phyloP scores from a whole-genome alignment of 2,329 filamentous ascomycete species.

The Penicillium janthinellum region DNA sequence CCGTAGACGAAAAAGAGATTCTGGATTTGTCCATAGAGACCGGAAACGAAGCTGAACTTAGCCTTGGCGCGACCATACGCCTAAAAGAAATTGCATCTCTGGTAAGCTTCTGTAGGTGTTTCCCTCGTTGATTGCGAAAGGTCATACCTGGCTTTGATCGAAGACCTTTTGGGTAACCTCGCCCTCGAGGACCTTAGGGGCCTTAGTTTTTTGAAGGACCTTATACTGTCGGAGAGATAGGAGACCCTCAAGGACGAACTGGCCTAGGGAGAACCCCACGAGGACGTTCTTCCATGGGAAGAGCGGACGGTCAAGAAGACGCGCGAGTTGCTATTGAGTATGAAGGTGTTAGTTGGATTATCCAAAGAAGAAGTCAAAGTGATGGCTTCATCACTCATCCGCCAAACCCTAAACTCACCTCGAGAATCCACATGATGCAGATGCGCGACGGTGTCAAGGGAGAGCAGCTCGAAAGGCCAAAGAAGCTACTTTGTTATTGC shows the following conservation, averaged over 20 bases:
- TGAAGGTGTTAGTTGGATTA: slow-evolving; percentile 10
- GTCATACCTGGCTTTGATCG: slow-evolving; percentile 79
- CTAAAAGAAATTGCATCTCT: slow-evolving; percentile 37
- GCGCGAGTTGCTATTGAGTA: slow-evolving; percentile 66
- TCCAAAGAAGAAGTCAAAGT: slow-evolving; percentile 1
- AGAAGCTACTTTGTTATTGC: slow-evolving; percentile 28
- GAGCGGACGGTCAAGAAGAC: slow-evolving; percentile 82
- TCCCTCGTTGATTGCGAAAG: background rate
- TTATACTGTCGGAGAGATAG: slow-evolving; percentile 88
- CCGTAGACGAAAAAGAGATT: slow-evolving; percentile 87
- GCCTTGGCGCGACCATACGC: slow-evolving; percentile 96
- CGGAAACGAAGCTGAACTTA: slow-evolving; percentile 78
- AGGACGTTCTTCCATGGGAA: slow-evolving; percentile 99
- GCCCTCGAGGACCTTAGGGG: slow-evolving; percentile 82
- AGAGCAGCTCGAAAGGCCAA: slow-evolving; percentile 8
- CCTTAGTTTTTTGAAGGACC: slow-evolving; percentile 74
- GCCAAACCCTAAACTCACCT: slow-evolving; percentile 10
- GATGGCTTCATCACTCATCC: background rate
- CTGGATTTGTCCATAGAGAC: slow-evolving; percentile 82
- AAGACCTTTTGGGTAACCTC: slow-evolving; percentile 89
- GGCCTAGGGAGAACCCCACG: slow-evolving; percentile 87
- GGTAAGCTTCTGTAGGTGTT: slow-evolving; percentile 1
- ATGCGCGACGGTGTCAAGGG: slow-evolving; percentile 14
- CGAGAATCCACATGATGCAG: slow-evolving; percentile 24
- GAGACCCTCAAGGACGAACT: slow-evolving; percentile 88